Percentiles rank a stretch among this genome's conserved stretches.
phyloP scores from a whole-genome alignment of 148 eudicot species.

The Spergularia bocconei region DNA sequence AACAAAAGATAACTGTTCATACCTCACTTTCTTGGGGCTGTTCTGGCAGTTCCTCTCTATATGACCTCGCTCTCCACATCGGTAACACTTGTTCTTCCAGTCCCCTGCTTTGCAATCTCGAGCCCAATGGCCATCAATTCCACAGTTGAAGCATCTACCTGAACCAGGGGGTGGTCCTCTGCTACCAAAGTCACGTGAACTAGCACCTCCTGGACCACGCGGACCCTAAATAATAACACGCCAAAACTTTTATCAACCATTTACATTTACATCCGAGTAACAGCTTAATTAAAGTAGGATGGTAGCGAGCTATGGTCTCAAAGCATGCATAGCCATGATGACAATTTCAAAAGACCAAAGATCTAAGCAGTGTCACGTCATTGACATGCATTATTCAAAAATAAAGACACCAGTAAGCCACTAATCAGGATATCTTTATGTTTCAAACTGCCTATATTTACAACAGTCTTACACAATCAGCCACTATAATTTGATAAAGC shows the following conservation, averaged over 20 bases:
- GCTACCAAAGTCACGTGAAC: conserved; percentile 62
- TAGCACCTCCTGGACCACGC: conserved; percentile 77
- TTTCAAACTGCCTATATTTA: not conserved
- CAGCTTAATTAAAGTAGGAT: not conserved
- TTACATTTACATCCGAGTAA: not conserved
- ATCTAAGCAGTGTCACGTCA: not conserved
- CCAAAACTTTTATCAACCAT: not conserved
- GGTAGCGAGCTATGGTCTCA: not conserved
- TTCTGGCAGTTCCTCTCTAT: conserved; percentile 85
- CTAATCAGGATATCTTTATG: not conserved
- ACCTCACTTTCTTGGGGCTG: conserved; percentile 75
- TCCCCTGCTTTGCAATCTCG: conserved; percentile 94
- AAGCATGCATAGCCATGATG: not conserved
- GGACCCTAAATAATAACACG: conserved; percentile 45
- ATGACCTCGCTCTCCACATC: conserved; percentile 95
- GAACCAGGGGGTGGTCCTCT: conserved; percentile 93
- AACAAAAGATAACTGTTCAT: not conserved
- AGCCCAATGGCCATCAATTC: conserved; percentile 97
- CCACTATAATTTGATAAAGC: no score
- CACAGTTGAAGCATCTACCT: conserved; percentile 93
- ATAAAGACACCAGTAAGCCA: not conserved
- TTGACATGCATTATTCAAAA: not conserved
- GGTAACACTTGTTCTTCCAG: conserved; percentile 96
- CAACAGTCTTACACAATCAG: no score
- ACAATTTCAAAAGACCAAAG: not conserved